Evolutionary conservation across 2,329 filamentous ascomycete species (phyloP).

Genomic region (Pseudocercospora eumusae): DNA sequence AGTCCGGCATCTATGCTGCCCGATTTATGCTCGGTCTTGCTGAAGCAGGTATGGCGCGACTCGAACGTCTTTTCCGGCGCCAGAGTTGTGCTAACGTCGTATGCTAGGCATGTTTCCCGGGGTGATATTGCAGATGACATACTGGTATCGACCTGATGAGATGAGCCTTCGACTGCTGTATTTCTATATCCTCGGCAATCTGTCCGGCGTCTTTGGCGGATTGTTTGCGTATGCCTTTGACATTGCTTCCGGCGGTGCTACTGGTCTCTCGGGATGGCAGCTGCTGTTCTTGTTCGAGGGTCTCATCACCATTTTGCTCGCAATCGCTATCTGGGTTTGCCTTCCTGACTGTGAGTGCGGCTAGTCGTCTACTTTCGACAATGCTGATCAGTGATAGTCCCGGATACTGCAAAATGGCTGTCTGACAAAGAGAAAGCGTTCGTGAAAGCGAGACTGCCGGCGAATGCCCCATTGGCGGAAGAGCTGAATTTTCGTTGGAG

Average conservation of each 20-base stretch:
- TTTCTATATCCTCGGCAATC: constrained; percentile 12
- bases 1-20: not conserved
- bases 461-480: constrained; percentile 45
- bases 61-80: not conserved
- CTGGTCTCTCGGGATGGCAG: not conserved
- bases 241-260: not conserved
- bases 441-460: constrained; percentile 50
- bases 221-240: not conserved
- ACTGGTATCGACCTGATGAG: constrained; percentile 12
- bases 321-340: not conserved
- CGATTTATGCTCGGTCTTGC: not conserved
- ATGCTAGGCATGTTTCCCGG: not conserved
- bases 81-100: not conserved
- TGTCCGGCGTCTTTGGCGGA: not conserved
- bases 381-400: not conserved
- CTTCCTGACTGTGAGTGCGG: not conserved
- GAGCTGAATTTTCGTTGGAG: constrained; percentile 46
- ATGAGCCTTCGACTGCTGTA: constrained; percentile 12
- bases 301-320: not conserved
- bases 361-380: not conserved
- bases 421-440: constrained; percentile 50
- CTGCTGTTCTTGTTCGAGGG: not conserved
- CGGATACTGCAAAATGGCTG: constrained; percentile 43
- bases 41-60: not conserved
- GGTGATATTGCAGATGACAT: constrained; percentile 12